These are phyloP conservation scores for Chenopodium album DNA, from an alignment of 148 eudicot species.

Conservation along the genomic window DNA sequence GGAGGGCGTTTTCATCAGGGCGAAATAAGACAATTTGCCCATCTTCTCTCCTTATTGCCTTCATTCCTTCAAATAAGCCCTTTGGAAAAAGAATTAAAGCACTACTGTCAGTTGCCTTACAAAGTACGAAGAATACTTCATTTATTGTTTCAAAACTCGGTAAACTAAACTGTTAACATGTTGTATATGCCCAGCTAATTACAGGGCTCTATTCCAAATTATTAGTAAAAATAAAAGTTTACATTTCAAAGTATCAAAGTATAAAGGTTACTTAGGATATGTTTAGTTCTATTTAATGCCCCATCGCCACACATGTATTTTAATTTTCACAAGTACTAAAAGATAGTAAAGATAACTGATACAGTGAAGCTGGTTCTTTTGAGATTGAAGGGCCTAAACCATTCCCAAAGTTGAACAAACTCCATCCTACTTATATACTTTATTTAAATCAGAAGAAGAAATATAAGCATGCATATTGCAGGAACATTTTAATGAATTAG, in stretches of 20 bases:
- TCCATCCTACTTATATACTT: background rate
- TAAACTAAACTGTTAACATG: background rate
- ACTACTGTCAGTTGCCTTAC: background rate
- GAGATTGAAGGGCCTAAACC: too few relatives aligned
- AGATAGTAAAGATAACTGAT: too few relatives aligned
- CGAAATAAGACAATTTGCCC: constrained; percentile 38
- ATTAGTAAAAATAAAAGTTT: background rate
- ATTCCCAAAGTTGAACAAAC: background rate
- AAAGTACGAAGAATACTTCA: background rate
- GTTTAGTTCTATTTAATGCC: too few relatives aligned
- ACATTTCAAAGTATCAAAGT: background rate
- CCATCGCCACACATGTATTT: too few relatives aligned
- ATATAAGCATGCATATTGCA: background rate
- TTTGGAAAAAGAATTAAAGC: background rate
- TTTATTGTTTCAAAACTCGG: too few relatives aligned
- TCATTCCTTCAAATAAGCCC: constrained; percentile 54
- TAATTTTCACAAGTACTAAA: too few relatives aligned
- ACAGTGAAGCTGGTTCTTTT: too few relatives aligned
- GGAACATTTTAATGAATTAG: background rate
- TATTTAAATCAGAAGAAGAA: background rate
- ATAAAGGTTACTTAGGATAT: background rate
- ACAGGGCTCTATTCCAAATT: background rate
- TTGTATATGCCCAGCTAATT: background rate
- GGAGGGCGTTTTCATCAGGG: constrained; percentile 43
- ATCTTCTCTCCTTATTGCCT: constrained; percentile 39